These are phyloP conservation scores for Gossypium australe DNA, from an alignment of 345 rosid genomes.

Conservation along the genomic window DNA sequence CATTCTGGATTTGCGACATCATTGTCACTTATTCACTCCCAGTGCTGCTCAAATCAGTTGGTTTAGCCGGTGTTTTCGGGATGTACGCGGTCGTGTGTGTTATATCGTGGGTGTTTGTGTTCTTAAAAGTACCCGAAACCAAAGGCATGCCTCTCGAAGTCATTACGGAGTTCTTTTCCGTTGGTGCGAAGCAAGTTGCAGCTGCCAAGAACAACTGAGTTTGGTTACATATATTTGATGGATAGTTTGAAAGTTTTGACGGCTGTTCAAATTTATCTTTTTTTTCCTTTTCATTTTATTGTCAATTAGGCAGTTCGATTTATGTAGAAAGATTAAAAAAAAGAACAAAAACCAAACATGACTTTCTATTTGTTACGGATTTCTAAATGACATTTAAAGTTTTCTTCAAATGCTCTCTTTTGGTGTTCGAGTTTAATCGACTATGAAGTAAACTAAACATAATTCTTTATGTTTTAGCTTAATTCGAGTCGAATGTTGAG, in stretches of 20 bases:
- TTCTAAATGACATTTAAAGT: constrained; percentile 2
- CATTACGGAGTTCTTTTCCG: constrained; percentile 79
- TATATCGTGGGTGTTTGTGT: constrained; percentile 66
- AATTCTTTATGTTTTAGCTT: too few relatives aligned
- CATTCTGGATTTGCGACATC: constrained; percentile 77
- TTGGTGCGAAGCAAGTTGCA: constrained; percentile 72
- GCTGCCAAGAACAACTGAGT: constrained; percentile 45
- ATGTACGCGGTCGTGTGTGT: constrained; percentile 65
- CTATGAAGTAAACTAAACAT: too few relatives aligned
- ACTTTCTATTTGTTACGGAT: not conserved
- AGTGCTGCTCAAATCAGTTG: constrained; percentile 60
- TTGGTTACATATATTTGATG: not conserved
- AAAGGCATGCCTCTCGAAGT: constrained; percentile 99
- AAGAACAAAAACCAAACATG: too few relatives aligned
- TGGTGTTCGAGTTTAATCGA: too few relatives aligned
- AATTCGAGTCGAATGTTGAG: too few relatives aligned
- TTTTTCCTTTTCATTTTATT: constrained; percentile 2
- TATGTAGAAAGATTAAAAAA: constrained; percentile 13
- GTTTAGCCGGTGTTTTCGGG: constrained; percentile 84
- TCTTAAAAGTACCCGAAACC: constrained; percentile 82
- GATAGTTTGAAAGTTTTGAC: constrained; percentile 19
- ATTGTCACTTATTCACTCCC: constrained; percentile 88
- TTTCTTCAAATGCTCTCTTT: not conserved
- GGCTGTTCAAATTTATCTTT: not conserved
- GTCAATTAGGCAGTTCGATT: constrained; percentile 14